Evolutionary conservation across 768 basidiomycete species (phyloP), one percentile per base, ranked within the genome.

Genomic region (Panellus pusillus): DNA sequence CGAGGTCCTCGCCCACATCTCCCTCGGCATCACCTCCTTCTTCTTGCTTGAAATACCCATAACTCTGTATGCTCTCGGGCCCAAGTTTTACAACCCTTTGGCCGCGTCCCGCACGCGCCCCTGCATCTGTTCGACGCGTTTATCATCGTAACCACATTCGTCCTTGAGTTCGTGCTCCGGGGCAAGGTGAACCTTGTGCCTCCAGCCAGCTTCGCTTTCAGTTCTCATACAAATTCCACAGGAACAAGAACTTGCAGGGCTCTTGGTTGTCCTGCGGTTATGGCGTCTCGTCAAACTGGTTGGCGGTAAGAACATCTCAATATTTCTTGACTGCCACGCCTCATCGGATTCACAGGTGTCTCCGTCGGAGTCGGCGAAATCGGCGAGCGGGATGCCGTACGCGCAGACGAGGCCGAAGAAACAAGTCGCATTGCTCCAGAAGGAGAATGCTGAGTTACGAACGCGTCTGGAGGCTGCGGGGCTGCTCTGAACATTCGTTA

Each of bases 241-340:
- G 47, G 86, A 88, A 64, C 72, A 82, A 54, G 88, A 93, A 62
- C 76, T 92, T 18, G 86, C 84, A 1, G 80, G 77, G 6, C 70
- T 93, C 20, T 78, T 93, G 31, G 76, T 93, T 38, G 71, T 87
- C 17, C 72, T 93, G 27, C 90, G 91, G 68, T 67, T 93, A 13
- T 91, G 91, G 91, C 78, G 91, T 20, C 72, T 93, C 29, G 79
- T 92, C 20, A 90, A 91, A 65, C 74, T 93, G 12, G 83, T 90
- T 31, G 72, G 74, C 69, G 73, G 75, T 80, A 40, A 61, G 64
- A n/a, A 31, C 11, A 20, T 42, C 9, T 31, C n/a, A n/a, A 6
- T 4, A 3, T 8, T 24, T 35, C 44, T 9, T 48, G 24, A 19
- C n/a, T 7, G 9, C 35, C 11, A 11, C 19, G 40, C 28, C 0